Percentiles rank a stretch among this genome's conserved stretches.
Conservation (phyloP, 768 basidiomycete genomes). For the Holtermannia corniformis region DNA sequence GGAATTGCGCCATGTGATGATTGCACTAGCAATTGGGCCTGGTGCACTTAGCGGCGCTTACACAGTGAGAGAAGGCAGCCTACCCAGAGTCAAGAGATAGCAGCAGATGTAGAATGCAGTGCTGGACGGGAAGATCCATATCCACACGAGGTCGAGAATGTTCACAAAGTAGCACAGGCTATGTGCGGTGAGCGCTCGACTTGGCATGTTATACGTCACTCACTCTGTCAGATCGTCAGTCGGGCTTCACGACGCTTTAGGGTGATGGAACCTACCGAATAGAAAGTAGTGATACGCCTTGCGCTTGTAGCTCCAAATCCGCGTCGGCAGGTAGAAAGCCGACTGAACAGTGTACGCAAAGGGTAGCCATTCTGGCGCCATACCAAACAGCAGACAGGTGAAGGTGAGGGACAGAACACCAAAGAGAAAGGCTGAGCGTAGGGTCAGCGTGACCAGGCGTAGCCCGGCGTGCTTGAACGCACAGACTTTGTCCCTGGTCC, state of each 20-base stretch:
- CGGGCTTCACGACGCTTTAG: not conserved
- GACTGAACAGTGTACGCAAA: conserved; percentile 72
- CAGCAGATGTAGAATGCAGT: conserved; percentile 77
- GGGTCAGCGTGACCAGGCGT: not conserved
- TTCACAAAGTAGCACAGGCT: conserved; percentile 81
- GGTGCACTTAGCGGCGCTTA: not conserved
- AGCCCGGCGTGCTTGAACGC: conserved; percentile 42
- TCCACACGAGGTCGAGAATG: conserved; percentile 78
- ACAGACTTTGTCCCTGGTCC: conserved; percentile 41
- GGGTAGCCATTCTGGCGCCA: conserved; percentile 83
- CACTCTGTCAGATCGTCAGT: conserved; percentile 11
- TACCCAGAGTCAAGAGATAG: conserved; percentile 78
- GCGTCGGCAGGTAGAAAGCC: conserved; percentile 68
- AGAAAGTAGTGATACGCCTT: conserved; percentile 91
- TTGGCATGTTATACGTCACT: conserved; percentile 5
- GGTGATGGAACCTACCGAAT: conserved; percentile 48
- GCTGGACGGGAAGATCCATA: conserved; percentile 78
- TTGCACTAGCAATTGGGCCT: conserved; percentile 77
- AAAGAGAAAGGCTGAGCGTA: conserved; percentile 74
- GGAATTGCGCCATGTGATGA: conserved; percentile 97
- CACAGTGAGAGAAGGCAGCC: conserved; percentile 3
- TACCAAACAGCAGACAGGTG: conserved; percentile 77
- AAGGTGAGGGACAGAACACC: conserved; percentile 82
- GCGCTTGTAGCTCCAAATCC: conserved; percentile 80
- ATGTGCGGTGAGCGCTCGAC: not conserved